These are phyloP conservation scores for Starmerella asiatica DNA, from an alignment of 805 yeast species.

Conservation along the genomic window DNA sequence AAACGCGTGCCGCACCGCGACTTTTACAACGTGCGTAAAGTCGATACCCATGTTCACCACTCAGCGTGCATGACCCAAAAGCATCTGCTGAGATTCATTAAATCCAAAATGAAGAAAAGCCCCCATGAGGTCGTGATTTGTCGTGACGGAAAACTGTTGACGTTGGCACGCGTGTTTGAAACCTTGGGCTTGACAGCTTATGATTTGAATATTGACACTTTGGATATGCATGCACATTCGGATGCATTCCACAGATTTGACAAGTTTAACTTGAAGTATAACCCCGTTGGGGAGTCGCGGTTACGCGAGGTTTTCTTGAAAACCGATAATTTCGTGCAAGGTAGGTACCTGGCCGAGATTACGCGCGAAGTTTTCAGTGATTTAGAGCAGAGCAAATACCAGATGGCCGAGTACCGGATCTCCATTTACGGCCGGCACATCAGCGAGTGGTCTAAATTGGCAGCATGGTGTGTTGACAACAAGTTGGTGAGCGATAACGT, in stretches of 20 bases:
- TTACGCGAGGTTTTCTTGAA: slow-evolving; percentile 89
- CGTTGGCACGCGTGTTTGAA: slow-evolving; percentile 79
- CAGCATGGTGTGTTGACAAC: slow-evolving; percentile 90
- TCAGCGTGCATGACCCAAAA: slow-evolving; percentile 99
- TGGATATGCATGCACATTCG: slow-evolving; percentile 98
- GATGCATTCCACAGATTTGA: slow-evolving; percentile 97
- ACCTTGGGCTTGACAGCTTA: slow-evolving; percentile 86
- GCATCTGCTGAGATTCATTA: slow-evolving; percentile 85
- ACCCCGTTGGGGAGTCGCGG: slow-evolving; percentile 97
- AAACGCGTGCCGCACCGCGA: slow-evolving; percentile 94
- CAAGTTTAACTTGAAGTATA: slow-evolving; percentile 90
- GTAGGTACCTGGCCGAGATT: slow-evolving; percentile 80
- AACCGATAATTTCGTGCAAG: slow-evolving; percentile 85
- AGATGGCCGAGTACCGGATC: slow-evolving; percentile 92
- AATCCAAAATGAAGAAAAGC: slow-evolving; percentile 75
- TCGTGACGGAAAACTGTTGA: slow-evolving; percentile 81
- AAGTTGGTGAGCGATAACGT: slow-evolving; percentile 85
- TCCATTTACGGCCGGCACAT: slow-evolving; percentile 82
- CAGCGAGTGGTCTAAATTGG: slow-evolving; percentile 91
- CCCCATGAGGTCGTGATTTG: slow-evolving; percentile 84
- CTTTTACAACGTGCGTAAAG: slow-evolving; percentile 90
- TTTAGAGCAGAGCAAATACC: slow-evolving; percentile 88
- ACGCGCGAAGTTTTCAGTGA: slow-evolving; percentile 90
- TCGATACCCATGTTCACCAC: slow-evolving; percentile 97
- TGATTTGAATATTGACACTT: slow-evolving; percentile 87